Conservation (phyloP, 306 rosid genomes). For the Inga laurina region DNA sequence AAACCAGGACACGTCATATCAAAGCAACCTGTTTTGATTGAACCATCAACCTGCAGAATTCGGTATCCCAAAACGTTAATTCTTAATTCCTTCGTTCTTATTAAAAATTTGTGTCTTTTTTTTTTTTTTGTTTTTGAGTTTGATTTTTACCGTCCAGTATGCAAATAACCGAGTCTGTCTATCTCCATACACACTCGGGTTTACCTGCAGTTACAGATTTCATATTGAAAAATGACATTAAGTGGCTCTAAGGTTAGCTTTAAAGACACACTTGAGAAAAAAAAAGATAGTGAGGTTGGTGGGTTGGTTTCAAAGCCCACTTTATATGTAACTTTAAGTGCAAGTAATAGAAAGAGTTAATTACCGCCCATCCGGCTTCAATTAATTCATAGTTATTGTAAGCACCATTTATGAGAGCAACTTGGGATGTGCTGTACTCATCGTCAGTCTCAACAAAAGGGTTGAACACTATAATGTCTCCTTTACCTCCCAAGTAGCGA, state of each 20-base stretch:
- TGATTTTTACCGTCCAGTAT: conserved; percentile 67
- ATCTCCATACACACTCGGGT: conserved; percentile 71
- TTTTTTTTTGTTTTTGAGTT: background rate
- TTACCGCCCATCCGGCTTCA: conserved; percentile 74
- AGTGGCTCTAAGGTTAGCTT: background rate
- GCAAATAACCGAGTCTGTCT: conserved; percentile 50
- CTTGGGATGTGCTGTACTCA: conserved; percentile 64
- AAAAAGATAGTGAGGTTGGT: background rate
- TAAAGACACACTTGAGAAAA: background rate
- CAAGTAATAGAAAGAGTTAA: conserved; percentile 3
- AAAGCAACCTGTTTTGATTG: conserved; percentile 70
- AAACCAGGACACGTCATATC: conserved; percentile 79
- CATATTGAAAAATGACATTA: background rate
- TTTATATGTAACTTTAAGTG: conserved; percentile 5
- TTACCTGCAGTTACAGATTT: conserved; percentile 41
- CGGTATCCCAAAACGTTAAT: background rate
- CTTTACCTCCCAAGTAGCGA: conserved; percentile 64
- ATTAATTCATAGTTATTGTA: conserved; percentile 48
- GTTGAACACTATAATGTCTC: conserved; percentile 48
- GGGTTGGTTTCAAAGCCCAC: background rate
- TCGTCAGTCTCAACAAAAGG: conserved; percentile 57
- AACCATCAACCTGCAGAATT: conserved; percentile 55
- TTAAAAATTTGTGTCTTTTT: background rate
- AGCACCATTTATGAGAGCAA: conserved; percentile 55
- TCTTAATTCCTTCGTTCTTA: background rate